Conservation (phyloP, 179 eudicot species). For the Dionaea muscipula region DNA sequence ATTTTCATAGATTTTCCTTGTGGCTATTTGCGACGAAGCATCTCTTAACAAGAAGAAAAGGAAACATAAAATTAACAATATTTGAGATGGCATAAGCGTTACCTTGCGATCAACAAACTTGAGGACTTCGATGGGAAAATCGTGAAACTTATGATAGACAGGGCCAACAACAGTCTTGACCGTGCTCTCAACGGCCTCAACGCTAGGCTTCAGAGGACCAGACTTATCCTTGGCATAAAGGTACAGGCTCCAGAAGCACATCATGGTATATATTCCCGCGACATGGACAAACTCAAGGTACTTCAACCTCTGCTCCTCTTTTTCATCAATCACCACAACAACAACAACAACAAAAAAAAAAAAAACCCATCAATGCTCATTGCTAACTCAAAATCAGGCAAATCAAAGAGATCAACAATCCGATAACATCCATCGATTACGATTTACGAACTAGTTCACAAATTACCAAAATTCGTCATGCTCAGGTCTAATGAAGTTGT, state of each 20-base stretch:
- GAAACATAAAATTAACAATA: neutral
- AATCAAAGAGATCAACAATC: neutral
- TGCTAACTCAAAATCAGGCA: neutral
- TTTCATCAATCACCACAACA: constrained; percentile 10
- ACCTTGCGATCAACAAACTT: constrained; percentile 94
- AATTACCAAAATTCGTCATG: no score
- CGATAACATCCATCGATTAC: neutral
- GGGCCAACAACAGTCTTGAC: constrained; percentile 87
- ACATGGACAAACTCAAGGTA: constrained; percentile 73
- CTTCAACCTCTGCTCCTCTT: constrained; percentile 35
- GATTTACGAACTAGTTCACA: neutral
- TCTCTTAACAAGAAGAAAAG: neutral
- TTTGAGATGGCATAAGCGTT: neutral
- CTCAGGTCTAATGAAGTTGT: no score
- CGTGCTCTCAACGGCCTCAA: constrained; percentile 81
- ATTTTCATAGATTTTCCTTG: no score
- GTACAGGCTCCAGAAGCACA: constrained; percentile 54
- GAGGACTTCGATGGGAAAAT: constrained; percentile 64
- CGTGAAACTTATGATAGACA: constrained; percentile 61
- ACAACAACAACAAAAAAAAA: neutral
- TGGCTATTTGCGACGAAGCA: no score
- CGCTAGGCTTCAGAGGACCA: constrained; percentile 78
- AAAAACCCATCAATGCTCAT: neutral
- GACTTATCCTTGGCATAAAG: constrained; percentile 84
- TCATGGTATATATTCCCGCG: constrained; percentile 41